phyloP scores from a whole-genome alignment of 208 protist genomes.

The Trypanosoma rangeli region DNA sequence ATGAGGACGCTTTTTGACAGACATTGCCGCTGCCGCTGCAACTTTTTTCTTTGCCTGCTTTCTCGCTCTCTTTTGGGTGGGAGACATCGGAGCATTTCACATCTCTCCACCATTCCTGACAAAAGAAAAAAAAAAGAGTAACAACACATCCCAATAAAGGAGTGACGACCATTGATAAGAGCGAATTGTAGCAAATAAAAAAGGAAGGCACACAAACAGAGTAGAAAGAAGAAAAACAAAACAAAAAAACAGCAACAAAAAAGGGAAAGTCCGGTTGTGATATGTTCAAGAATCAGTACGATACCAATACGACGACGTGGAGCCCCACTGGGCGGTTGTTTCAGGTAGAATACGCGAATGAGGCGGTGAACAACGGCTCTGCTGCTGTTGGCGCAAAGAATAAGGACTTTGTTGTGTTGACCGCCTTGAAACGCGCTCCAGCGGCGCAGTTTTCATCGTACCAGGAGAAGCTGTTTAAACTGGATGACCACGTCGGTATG shows the following conservation, averaged over 20 bases:
- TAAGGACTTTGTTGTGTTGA: constrained; percentile 94
- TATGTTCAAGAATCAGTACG: constrained; percentile 96
- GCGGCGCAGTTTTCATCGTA: constrained; percentile 96
- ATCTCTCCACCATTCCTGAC: not conserved
- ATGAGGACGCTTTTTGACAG: not conserved
- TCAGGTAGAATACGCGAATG: constrained; percentile 99
- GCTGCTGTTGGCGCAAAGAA: constrained; percentile 97
- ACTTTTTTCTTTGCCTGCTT: constrained; percentile 20
- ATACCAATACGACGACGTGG: constrained; percentile 99
- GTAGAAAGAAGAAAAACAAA: constrained; percentile 13
- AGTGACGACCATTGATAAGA: not conserved
- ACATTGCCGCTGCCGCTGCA: not conserved
- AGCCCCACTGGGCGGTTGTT: constrained; percentile 96
- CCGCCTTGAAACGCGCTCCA: constrained; percentile 92
- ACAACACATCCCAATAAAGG: not conserved
- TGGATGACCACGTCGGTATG: constrained; percentile 99
- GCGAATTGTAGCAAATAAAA: not conserved
- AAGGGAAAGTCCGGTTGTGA: not conserved
- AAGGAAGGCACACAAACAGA: constrained; percentile 18
- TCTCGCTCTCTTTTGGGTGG: constrained; percentile 23
- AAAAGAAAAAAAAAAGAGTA: not conserved
- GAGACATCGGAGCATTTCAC: not conserved
- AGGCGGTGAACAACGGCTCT: constrained; percentile 99
- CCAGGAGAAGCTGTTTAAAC: constrained; percentile 97
- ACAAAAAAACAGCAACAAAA: constrained; percentile 14